These are phyloP conservation scores for Blumeria graminis DNA, from an alignment of 2,329 filamentous ascomycete genomes.

Conservation along the genomic window DNA sequence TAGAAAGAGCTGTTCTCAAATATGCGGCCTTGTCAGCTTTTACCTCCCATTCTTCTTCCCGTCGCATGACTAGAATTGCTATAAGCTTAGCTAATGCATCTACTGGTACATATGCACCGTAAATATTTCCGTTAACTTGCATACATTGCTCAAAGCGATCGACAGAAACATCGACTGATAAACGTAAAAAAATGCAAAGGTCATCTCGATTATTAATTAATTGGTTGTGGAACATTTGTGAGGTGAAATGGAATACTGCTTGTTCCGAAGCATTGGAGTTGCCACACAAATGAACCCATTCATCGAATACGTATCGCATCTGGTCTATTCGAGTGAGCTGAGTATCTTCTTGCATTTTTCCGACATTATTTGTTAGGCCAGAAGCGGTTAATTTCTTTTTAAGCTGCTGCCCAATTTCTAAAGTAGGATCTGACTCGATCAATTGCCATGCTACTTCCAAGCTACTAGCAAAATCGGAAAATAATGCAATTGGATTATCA, in stretches of 20 bases:
- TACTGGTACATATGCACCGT: conserved; percentile 32
- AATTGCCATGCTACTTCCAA: conserved; percentile 61
- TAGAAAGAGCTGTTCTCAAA: conserved; percentile 51
- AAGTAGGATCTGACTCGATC: conserved; percentile 47
- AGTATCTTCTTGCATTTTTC: conserved; percentile 29
- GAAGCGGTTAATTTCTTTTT: conserved; percentile 36
- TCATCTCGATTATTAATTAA: conserved; percentile 54
- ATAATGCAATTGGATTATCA: conserved; percentile 52
- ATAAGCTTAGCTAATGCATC: conserved; percentile 72
- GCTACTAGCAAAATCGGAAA: conserved; percentile 66
- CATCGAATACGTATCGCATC: conserved; percentile 84
- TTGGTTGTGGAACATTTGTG: conserved; percentile 54
- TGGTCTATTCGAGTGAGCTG: conserved; percentile 45
- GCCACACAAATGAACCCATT: conserved; percentile 70
- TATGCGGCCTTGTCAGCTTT: conserved; percentile 42
- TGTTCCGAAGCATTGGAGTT: conserved; percentile 55
- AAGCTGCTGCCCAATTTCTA: conserved; percentile 43
- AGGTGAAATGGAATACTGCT: conserved; percentile 50
- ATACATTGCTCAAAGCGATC: conserved; percentile 51
- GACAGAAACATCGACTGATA: conserved; percentile 58
- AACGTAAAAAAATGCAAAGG: conserved; percentile 54
- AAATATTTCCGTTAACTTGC: conserved; percentile 31
- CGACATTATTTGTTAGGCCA: conserved; percentile 26
- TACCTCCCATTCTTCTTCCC: conserved; percentile 31
- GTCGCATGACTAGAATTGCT: conserved; percentile 48